phyloP scores from a whole-genome alignment of 352 stramenopile species.

The Phytophthora idaei region DNA sequence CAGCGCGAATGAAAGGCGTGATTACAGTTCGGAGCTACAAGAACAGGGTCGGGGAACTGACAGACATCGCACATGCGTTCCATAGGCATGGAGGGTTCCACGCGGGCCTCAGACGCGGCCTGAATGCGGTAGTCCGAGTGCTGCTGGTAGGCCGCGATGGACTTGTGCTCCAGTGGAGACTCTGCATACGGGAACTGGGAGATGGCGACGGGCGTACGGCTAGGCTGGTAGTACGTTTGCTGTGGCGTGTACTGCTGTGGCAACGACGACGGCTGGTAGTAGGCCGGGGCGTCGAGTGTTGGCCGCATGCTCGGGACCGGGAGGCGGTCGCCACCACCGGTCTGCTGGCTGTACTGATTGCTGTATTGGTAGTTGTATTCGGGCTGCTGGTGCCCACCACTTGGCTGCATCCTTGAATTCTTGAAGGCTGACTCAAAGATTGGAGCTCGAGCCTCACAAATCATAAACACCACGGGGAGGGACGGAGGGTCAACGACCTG shows the following conservation, averaged over 20 bases:
- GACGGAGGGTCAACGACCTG: slow-evolving; percentile 4
- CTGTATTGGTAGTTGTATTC: slow-evolving; percentile 35
- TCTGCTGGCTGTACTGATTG: slow-evolving; percentile 31
- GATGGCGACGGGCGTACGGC: slow-evolving; percentile 35
- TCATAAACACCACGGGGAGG: slow-evolving; percentile 29
- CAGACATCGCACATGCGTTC: slow-evolving; percentile 74
- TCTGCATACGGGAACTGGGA: slow-evolving; percentile 42
- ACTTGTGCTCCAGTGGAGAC: slow-evolving; percentile 41
- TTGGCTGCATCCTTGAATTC: slow-evolving; percentile 46
- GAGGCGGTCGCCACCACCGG: slow-evolving; percentile 18
- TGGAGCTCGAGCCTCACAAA: slow-evolving; percentile 38
- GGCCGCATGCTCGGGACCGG: slow-evolving; percentile 27
- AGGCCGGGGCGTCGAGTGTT: slow-evolving; percentile 29
- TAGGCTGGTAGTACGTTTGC: slow-evolving; percentile 39
- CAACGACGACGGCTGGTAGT: slow-evolving; percentile 30
- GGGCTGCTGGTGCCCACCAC: slow-evolving; percentile 28
- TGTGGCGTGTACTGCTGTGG: slow-evolving; percentile 35
- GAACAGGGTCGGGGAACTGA: slow-evolving; percentile 79
- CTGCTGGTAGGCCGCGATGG: slow-evolving; percentile 30
- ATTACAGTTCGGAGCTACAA: slow-evolving; percentile 71
- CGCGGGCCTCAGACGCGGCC: background rate
- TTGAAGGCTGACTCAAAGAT: slow-evolving; percentile 44
- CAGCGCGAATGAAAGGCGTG: slow-evolving; percentile 89
- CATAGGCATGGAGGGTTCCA: slow-evolving; percentile 15
- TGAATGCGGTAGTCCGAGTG: slow-evolving; percentile 32